A percentile compares a stretch with the other conserved stretches of the same genome.
Conservation (phyloP, 371 early-diverging fungal genomes). For the Parasitella parasitica region DNA sequence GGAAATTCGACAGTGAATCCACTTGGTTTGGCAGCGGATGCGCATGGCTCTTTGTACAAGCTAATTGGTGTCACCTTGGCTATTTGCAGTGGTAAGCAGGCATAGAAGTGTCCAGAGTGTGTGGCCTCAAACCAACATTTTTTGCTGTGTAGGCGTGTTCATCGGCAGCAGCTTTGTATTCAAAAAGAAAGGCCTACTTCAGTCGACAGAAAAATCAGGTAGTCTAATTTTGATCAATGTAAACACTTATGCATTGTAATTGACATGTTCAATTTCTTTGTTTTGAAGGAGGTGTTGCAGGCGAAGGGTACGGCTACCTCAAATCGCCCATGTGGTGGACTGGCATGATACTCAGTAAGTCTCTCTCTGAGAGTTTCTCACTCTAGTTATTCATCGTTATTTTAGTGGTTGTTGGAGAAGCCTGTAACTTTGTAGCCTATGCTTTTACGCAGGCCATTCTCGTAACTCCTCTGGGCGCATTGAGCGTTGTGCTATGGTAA, state of each 20-base stretch:
- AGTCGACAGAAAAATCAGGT: slow-evolving; percentile 66
- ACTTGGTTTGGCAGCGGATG: slow-evolving; percentile 5
- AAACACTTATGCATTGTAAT: background rate
- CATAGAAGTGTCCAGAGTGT: too few species aligned
- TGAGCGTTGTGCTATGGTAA: slow-evolving; percentile 65
- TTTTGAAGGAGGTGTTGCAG: slow-evolving; percentile 53
- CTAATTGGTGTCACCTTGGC: slow-evolving; percentile 88
- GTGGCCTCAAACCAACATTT: too few species aligned
- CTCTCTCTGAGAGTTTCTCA: too few species aligned
- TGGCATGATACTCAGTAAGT: slow-evolving; percentile 80
- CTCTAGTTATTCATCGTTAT: background rate
- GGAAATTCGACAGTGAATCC: slow-evolving; percentile 8
- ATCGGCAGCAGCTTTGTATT: slow-evolving; percentile 91
- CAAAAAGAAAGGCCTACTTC: slow-evolving; percentile 89
- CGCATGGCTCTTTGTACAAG: slow-evolving; percentile 56
- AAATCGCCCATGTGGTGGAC: slow-evolving; percentile 93
- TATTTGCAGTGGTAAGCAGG: slow-evolving; percentile 58
- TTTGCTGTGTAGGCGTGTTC: slow-evolving; percentile 75
- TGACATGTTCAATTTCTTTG: background rate
- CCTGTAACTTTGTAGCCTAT: slow-evolving; percentile 93
- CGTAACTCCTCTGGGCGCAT: slow-evolving; percentile 93
- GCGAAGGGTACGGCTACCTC: slow-evolving; percentile 82
- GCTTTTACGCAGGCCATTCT: slow-evolving; percentile 94
- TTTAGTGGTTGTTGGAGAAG: slow-evolving; percentile 80
- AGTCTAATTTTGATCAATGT: background rate